phyloP scores from a whole-genome alignment of 208 protist genomes.

The Wallacemonas sp. region DNA sequence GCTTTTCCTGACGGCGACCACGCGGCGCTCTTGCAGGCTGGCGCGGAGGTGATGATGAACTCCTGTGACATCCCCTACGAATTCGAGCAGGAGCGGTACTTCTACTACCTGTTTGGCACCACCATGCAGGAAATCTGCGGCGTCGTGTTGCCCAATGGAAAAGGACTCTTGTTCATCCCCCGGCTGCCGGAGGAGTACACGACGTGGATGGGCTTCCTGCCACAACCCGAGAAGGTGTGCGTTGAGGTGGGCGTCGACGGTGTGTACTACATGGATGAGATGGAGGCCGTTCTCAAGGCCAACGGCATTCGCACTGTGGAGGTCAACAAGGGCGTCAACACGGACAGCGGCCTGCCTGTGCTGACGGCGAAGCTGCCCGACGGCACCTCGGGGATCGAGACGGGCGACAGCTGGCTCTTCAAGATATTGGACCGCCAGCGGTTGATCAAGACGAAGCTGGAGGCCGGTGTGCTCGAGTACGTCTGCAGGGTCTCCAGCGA shows the following conservation, averaged over 20 bases:
- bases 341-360: conserved; percentile 72
- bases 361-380: conserved; percentile 56
- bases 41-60: conserved; percentile 83
- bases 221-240: conserved; percentile 66
- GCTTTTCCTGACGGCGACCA: conserved; percentile 47
- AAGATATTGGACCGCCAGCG: conserved; percentile 61
- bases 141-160: conserved; percentile 63
- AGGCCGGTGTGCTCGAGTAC: conserved; percentile 92
- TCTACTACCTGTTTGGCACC: conserved; percentile 91
- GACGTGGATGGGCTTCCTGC: conserved; percentile 88
- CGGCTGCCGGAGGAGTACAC: conserved; percentile 78
- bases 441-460: conserved; percentile 83
- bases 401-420: conserved; percentile 53
- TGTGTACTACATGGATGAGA: conserved; percentile 88
- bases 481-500: conserved; percentile 82
- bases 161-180: conserved; percentile 85
- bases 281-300: conserved; percentile 39
- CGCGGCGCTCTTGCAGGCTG: conserved; percentile 77
- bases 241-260: conserved; percentile 52
- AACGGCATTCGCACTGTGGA: conserved; percentile 62
- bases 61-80: conserved; percentile 86
- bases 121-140: conserved; percentile 83
- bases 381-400: conserved; percentile 13
- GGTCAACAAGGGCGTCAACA: conserved; percentile 78
- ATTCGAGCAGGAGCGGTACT: conserved; percentile 95